Base-by-base conservation (phyloP, 1,139 yeast genomes). In the Pneumocystis jirovecii region DNA sequence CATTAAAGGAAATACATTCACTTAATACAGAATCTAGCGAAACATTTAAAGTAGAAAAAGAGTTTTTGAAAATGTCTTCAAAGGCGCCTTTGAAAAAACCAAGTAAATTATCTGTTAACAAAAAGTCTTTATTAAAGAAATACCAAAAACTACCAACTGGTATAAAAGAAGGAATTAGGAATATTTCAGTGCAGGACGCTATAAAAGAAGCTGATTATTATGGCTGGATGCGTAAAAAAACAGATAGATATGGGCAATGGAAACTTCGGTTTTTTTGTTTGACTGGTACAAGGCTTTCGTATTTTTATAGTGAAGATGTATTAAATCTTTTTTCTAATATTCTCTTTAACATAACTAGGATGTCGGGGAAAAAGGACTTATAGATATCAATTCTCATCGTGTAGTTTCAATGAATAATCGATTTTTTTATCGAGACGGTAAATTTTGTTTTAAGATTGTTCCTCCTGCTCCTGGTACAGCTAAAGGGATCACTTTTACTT, bases 381-480 rank as follows among this genome's bases (percentile, higher is more conserved):
- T 93, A 70, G 99, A 93, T 75, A 90, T 93, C 66, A 93, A 97
- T 0, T 90, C 97, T 0, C 97, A 93, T 75, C 83, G 89, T 70
- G 98, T 93, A 0, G 78, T 90, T 44, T 95, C 95, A 1, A 90
- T 61, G 88, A 96, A 0, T 77, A 91, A 65, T 88, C 88, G 76
- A 97, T 97, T 0, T 93, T 96, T 0, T 85, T 95, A 96, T 3
- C 96, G 97, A 17, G 87, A 88, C 65, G 97, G 97, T 21, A 81
- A 96, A 62, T 89, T 84, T 73, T 90, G 97, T 73, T 93, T 93
- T 78, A 93, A 93, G 75, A 75, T 93, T 19, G 85, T 91, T 1
- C 99, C 99, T 4, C 99, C 99, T 0, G 96, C 96, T 0, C 98
- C 98, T 0, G 99, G 99, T 0, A 88, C 93, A 68, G 85, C 86